Percentiles rank a stretch among this genome's conserved stretches.
phyloP scores from a whole-genome alignment of 1,284 basidiomycete genomes.

The Cryptococcus sp. region DNA sequence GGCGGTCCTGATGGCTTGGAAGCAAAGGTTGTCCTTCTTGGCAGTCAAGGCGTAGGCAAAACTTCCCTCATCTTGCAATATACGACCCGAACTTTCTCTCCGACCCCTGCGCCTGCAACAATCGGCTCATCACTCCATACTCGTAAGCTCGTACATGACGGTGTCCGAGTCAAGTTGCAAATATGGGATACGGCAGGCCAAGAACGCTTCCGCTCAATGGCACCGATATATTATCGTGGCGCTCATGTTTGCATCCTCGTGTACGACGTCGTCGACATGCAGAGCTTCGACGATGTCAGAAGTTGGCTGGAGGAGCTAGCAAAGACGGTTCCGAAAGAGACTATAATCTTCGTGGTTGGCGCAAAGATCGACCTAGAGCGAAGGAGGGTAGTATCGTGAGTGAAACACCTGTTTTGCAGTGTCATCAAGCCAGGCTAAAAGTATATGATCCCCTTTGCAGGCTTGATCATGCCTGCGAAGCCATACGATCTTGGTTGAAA shows the following conservation, averaged over 20 bases:
- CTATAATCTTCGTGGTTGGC: slow-evolving; percentile 51
- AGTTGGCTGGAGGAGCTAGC: slow-evolving; percentile 79
- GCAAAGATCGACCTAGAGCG: slow-evolving; percentile 46
- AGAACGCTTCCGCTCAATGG: slow-evolving; percentile 93
- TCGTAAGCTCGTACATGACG: slow-evolving; percentile 87
- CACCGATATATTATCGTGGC: slow-evolving; percentile 62
- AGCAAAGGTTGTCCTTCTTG: slow-evolving; percentile 96
- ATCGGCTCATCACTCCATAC: slow-evolving; percentile 94
- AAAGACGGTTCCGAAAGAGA: slow-evolving; percentile 46
- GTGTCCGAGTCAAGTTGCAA: slow-evolving; percentile 75
- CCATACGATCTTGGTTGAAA: slow-evolving; percentile 41
- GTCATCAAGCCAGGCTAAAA: not conserved
- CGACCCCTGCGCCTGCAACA: slow-evolving; percentile 77
- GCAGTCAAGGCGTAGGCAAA: slow-evolving; percentile 95
- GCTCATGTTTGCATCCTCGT: slow-evolving; percentile 59
- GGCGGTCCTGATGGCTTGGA: slow-evolving; percentile 61
- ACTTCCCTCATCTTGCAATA: slow-evolving; percentile 91
- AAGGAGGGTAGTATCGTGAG: slow-evolving; percentile 40
- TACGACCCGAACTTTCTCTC: slow-evolving; percentile 85
- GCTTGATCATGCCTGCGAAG: slow-evolving; percentile 35
- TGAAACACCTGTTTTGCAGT: slow-evolving; percentile 2
- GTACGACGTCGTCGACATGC: slow-evolving; percentile 61
- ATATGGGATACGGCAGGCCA: slow-evolving; percentile 98
- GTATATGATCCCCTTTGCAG: slow-evolving; percentile 16
- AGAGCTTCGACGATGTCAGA: slow-evolving; percentile 86